Conservation (phyloP, 371 early-diverging fungal genomes). For the Cokeromyces recurvatus region DNA sequence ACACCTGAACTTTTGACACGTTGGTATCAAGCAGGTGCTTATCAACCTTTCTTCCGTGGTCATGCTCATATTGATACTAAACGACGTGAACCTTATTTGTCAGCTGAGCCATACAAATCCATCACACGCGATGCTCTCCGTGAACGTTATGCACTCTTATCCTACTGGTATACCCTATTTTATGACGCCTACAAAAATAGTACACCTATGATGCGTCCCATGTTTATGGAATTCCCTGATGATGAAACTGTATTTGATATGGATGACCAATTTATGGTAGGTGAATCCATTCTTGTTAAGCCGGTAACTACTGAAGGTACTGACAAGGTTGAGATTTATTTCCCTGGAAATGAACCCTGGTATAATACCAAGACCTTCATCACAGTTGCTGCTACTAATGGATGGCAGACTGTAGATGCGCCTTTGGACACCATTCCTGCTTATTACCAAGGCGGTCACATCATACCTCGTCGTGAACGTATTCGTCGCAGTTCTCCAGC, state of each 20-base stretch:
- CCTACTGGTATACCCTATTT: constrained; percentile 82
- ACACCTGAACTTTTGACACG: constrained; percentile 73
- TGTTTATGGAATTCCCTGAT: constrained; percentile 77
- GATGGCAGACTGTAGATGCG: constrained; percentile 51
- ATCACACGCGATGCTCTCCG: constrained; percentile 70
- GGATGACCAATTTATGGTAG: constrained; percentile 85
- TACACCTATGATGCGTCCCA: constrained; percentile 78
- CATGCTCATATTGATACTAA: constrained; percentile 94
- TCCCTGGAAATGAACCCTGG: constrained; percentile 68
- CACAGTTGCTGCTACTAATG: constrained; percentile 30
- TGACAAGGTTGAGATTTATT: constrained; percentile 56
- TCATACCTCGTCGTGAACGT: constrained; percentile 84
- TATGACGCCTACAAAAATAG: constrained; percentile 64
- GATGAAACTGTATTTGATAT: constrained; percentile 67
- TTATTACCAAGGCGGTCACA: constrained; percentile 82
- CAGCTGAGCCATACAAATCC: constrained; percentile 73
- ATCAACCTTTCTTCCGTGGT: constrained; percentile 91
- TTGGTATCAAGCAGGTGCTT: constrained; percentile 90
- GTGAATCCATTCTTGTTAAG: constrained; percentile 70
- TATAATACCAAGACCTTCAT: constrained; percentile 67
- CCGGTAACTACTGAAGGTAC: constrained; percentile 63
- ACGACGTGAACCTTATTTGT: constrained; percentile 94
- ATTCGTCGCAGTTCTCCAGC: constrained; percentile 78
- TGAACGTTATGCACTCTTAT: constrained; percentile 72
- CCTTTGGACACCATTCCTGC: constrained; percentile 78